These are phyloP conservation scores for Candida hispaniensis DNA, from an alignment of 805 yeast species.

Conservation along the genomic window DNA sequence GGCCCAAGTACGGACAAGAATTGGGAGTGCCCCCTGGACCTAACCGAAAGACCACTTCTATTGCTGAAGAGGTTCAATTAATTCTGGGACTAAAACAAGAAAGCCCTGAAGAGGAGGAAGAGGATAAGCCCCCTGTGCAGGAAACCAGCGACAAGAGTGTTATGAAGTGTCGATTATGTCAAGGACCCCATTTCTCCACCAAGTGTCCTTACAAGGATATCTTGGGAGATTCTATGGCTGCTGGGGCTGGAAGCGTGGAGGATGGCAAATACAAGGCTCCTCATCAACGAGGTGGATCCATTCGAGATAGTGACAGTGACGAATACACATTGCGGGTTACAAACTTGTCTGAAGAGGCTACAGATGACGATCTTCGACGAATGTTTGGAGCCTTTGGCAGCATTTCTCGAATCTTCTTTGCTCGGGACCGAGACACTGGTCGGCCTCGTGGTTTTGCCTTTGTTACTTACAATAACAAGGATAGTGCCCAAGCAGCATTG, in stretches of 20 bases:
- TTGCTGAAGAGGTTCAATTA: conserved; percentile 74
- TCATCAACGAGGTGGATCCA: conserved; percentile 40
- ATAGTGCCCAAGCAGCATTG: conserved; percentile 66
- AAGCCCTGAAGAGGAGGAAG: conserved; percentile 42
- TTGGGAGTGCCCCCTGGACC: conserved; percentile 69
- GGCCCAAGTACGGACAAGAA: conserved; percentile 85
- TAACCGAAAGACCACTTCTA: conserved; percentile 74
- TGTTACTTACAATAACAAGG: conserved; percentile 54
- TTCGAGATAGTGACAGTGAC: conserved; percentile 52
- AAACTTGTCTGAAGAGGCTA: conserved; percentile 76
- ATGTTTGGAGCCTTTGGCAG: conserved; percentile 63
- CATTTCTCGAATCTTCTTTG: conserved; percentile 67
- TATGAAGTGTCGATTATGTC: conserved; percentile 79
- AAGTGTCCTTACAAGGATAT: conserved; percentile 95
- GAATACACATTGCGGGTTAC: conserved; percentile 86
- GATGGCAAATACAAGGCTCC: conserved; percentile 43
- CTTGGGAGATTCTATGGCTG: conserved; percentile 37
- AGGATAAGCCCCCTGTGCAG: conserved; percentile 44
- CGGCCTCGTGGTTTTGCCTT: conserved; percentile 93
- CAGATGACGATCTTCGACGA: conserved; percentile 66
- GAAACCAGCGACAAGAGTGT: conserved; percentile 38
- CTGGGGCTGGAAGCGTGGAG: conserved; percentile 20
- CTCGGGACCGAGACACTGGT: conserved; percentile 87
- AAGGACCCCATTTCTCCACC: conserved; percentile 85
- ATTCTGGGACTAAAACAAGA: conserved; percentile 43